phyloP scores from a whole-genome alignment of 805 yeast genomes.

The Naumovozyma castellii region DNA sequence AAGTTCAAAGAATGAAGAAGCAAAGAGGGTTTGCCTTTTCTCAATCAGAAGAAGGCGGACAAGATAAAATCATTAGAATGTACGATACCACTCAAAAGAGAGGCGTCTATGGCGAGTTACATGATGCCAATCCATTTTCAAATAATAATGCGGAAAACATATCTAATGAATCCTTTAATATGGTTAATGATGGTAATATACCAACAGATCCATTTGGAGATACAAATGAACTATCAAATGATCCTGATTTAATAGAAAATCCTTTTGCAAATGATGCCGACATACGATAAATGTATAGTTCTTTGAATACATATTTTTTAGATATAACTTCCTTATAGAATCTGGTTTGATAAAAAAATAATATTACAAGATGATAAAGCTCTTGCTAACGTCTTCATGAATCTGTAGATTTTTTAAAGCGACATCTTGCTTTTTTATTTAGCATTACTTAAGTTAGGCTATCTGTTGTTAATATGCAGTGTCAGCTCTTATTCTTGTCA shows the following conservation, averaged over 20 bases:
- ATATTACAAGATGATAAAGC: too few species aligned
- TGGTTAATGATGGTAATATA: not conserved
- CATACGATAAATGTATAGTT: too few species aligned
- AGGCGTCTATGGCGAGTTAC: constrained; percentile 61
- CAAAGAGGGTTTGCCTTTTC: constrained; percentile 98
- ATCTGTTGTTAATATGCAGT: too few species aligned
- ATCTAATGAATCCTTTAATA: constrained; percentile 1
- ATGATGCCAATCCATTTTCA: constrained; percentile 31
- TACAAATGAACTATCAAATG: not conserved
- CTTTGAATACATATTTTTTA: too few species aligned
- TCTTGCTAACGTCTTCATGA: too few species aligned
- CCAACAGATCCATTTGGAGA: constrained; percentile 12
- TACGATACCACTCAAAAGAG: constrained; percentile 87
- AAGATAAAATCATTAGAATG: constrained; percentile 82
- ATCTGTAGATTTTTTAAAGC: too few species aligned
- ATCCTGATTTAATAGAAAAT: not conserved
- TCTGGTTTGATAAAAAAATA: too few species aligned
- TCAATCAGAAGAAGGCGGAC: constrained; percentile 84
- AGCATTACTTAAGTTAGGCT: too few species aligned
- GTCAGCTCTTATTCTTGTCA: too few species aligned
- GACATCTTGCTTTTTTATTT: too few species aligned
- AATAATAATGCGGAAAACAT: not conserved
- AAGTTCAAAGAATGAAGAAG: constrained; percentile 94
- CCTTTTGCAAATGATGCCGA: not conserved
- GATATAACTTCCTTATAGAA: too few species aligned